Evolutionary conservation across 805 yeast genomes (phyloP), one percentile per base, ranked within the genome.

Genomic region (Yarrowia osloensis): DNA sequence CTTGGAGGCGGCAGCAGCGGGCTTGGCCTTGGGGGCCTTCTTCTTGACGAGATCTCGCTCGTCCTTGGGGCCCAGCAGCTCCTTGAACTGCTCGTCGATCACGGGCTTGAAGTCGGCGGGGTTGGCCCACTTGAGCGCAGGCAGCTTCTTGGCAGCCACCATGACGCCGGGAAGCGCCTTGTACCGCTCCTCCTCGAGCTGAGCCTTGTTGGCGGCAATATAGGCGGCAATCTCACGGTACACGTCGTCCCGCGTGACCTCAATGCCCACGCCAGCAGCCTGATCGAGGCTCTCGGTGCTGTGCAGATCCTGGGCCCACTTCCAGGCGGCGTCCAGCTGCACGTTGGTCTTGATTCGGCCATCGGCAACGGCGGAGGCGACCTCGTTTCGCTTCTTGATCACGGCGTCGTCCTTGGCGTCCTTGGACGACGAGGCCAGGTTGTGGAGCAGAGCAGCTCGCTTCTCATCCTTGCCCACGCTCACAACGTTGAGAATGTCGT

Each of bases 61-160:
- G 76, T 95, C 99, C 77, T 94, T 94, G 66, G 98, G 98, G 42
- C 99, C 99, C 68, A 93, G 79, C 15, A 88, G 77, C 47, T 79
- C 85, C 69, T 89, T 77, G n/a, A 92, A 80, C 73, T 89, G 85
- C 49, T 83, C 86, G 76, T 95, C 99, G 71, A 95, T 88, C 26
- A 86, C 82, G 15, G 97, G 96, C 79, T 95, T 95, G 80, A 95
- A 90, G 67, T 85, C 81, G 63, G 87, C 84, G 40, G 98, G 96
- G 57, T 89, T 84, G 9, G 98, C 98, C 97, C 97, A 95, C 79
- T 90, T 91, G 77, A 95, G 82, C 21, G 81, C 85, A 4, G 91
- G 88, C 52, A 91, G 74, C 70, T 82, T 84, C 82, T 90, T 91
- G 69, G 90, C 85, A 52, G 86, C 88, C 3, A 92, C 93, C 78